Evolutionary conservation across 2,329 filamentous ascomycete species (phyloP), one percentile per base, ranked within the genome.

Genomic region (Coniochaeta sp.): DNA sequence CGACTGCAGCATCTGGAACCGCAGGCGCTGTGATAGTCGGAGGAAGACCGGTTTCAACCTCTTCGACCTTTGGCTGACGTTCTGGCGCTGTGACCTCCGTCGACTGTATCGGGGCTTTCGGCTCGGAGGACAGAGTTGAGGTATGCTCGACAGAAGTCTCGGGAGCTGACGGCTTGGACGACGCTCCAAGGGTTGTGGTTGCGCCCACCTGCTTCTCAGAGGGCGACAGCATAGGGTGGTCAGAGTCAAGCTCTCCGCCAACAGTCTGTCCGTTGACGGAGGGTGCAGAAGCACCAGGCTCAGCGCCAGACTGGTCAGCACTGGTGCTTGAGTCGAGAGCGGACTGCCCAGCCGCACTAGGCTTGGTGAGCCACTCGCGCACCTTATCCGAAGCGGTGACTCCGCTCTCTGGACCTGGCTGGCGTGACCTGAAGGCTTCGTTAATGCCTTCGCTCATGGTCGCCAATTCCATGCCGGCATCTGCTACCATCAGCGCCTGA

Each of bases 401-500:
- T 17, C 6, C 47, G 26, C 47, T 31, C n/a, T 31, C 47, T 52
- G 22, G 47, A 26, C 11, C 26, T 11, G 22, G 12, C 47, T 31
- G 22, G 14, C 47, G 22, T 31, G 47, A 22, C 9, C 5, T 52
- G 22, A 52, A n/a, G 2, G 34, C 54, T 22, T 57, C 54, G n/a
- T 7, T 34, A 17, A 57, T 62, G 55, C 52, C 58, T 26, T 57
- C 54, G 31, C 3, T 24, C 54, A 57, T 57, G 11, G 26, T 75
- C 9, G 81, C 67, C 58, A 85, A 73, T 59, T 75, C 75, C 6
- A 77, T 73, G 69, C 81, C 73, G 6, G 80, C 77, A 43, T 81
- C 77, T 55, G 84, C 74, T 0, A 80, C 77, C 19, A 81, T 66
- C 8, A 76, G 70, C 2, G 78, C 78, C 62, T 80, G 82, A 2